phyloP scores from a whole-genome alignment of 2,329 filamentous ascomycete species.

The Sporothrix globosa region DNA sequence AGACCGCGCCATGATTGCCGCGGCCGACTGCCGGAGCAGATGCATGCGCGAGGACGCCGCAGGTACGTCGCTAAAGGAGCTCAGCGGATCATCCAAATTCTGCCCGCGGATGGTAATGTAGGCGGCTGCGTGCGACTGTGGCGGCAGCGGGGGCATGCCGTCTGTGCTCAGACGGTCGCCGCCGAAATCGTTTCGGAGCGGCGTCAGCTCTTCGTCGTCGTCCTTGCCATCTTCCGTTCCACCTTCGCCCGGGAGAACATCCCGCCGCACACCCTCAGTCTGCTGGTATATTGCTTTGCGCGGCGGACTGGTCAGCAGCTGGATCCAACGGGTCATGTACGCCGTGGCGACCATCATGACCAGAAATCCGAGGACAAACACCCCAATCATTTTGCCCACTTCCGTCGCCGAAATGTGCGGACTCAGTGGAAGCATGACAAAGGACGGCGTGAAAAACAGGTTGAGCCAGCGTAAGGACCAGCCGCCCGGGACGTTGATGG shows the following conservation, averaged over 20 bases:
- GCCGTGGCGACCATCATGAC: slow-evolving; percentile 57
- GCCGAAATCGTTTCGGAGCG: slow-evolving; percentile 34
- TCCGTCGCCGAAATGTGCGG: slow-evolving; percentile 57
- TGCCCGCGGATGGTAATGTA: slow-evolving; percentile 38
- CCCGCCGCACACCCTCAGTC: slow-evolving; percentile 53
- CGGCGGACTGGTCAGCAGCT: slow-evolving; percentile 55
- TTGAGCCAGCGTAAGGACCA: slow-evolving; percentile 64
- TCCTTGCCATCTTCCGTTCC: slow-evolving; percentile 31
- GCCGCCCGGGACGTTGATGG: slow-evolving; percentile 59
- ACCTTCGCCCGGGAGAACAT: slow-evolving; percentile 17
- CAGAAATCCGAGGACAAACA: slow-evolving; percentile 62
- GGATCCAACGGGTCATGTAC: slow-evolving; percentile 58
- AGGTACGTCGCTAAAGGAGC: slow-evolving; percentile 36
- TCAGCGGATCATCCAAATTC: slow-evolving; percentile 36
- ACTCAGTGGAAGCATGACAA: slow-evolving; percentile 62
- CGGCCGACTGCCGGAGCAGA: neutral
- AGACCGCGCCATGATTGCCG: neutral
- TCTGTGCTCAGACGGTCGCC: slow-evolving; percentile 27
- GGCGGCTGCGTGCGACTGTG: slow-evolving; percentile 34
- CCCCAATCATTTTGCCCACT: slow-evolving; percentile 61
- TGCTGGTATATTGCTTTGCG: slow-evolving; percentile 57
- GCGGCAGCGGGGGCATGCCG: slow-evolving; percentile 29
- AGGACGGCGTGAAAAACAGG: slow-evolving; percentile 62
- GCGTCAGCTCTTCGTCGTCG: slow-evolving; percentile 29
- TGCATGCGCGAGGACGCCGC: slow-evolving; percentile 36